Evolutionary conservation across 2,329 filamentous ascomycete genomes (phyloP).

Genomic region (Stachybotrys chartarum): DNA sequence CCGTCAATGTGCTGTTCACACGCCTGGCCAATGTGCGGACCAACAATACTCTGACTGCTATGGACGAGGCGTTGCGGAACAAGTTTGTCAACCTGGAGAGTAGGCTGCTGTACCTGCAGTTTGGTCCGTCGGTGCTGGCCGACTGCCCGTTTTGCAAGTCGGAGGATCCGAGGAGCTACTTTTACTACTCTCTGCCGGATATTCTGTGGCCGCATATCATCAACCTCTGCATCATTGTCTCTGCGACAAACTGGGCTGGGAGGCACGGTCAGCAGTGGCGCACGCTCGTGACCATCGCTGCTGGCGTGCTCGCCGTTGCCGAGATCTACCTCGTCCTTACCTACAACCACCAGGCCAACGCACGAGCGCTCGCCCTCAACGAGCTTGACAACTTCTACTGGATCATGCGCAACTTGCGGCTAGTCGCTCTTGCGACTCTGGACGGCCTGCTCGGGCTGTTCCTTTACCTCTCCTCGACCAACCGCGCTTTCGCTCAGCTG

Average conservation of each 20-base stretch:
- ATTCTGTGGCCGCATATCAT: conserved; percentile 70
- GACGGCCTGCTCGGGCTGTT: conserved; percentile 57
- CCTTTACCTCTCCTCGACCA: conserved; percentile 72
- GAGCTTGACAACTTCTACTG: conserved; percentile 69
- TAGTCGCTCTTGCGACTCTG: conserved; percentile 54
- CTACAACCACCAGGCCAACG: conserved; percentile 61
- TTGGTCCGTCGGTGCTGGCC: conserved; percentile 66
- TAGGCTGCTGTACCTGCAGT: conserved; percentile 75
- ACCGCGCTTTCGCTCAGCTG: conserved; percentile 64
- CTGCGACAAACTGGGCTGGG: conserved; percentile 68
- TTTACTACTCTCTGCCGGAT: conserved; percentile 72
- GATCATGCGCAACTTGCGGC: conserved; percentile 57
- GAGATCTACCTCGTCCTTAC: conserved; percentile 61
- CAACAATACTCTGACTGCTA: conserved; percentile 35
- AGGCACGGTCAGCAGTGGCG: conserved; percentile 62
- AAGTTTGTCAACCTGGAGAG: conserved; percentile 67
- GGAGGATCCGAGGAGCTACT: conserved; percentile 63
- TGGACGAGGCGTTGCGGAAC: conserved; percentile 58
- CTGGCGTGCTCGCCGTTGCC: conserved; percentile 46
- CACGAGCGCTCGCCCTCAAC: conserved; percentile 49
- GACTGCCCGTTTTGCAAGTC: conserved; percentile 75
- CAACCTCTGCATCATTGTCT: conserved; percentile 65
- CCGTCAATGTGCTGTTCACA: conserved; percentile 77
- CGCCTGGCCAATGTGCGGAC: conserved; percentile 57
- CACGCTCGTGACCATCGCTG: conserved; percentile 57